Evolutionary conservation across 2,329 filamentous ascomycete genomes (phyloP), one percentile per base, ranked within the genome.

Genomic region (Neonectria sp.): DNA sequence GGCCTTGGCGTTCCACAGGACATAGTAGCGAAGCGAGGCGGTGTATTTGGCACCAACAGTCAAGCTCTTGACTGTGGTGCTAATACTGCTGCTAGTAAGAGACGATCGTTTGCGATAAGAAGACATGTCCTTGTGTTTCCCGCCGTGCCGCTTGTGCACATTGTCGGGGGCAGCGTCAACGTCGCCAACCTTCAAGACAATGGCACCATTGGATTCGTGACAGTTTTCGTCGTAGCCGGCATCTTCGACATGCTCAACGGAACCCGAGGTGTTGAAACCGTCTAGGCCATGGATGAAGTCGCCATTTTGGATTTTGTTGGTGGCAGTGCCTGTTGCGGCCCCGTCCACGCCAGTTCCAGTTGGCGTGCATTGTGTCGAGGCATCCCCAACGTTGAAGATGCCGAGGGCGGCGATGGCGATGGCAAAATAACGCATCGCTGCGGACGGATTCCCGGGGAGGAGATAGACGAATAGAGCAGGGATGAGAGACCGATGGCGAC

Each of bases 391-490:
- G 48, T 52, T 31, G 7, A 27, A 33, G 4, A 52, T 33, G 27
- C 53, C 55, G 35, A 63, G 60, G 40, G 60, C 60, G 46, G 60
- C 60, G 60, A 58, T 35, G 55, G 60, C 53, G 27, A 63, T 24
- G 35, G 43, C 46, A 33, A 52, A 21, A 35, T 58, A 52, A 43
- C 53, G 60, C 60, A 63, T 63, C 53, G 59, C 46, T 49, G n/a
- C 24, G 46, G 45, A n/a, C 29, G 37, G 37, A 25, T 33, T 57
- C 53, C 40, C n/a, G 25, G 31, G 31, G 48, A 24, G 55, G 58
- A 53, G 52, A 45, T 49, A 33, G 25, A 51, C 6, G 27, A 27
- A 24, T 29, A 24, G 33, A 52, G 43, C 4, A 12, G 57, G 56
- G 40, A 40, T 11, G 45, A 49, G 48, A 17, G n/a, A n/a, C 43